A percentile compares a stretch with the other conserved stretches of the same genome.
These are phyloP conservation scores for Hemerocallis citrina DNA, from an alignment of 106 monocot species.

Conservation along the genomic window DNA sequence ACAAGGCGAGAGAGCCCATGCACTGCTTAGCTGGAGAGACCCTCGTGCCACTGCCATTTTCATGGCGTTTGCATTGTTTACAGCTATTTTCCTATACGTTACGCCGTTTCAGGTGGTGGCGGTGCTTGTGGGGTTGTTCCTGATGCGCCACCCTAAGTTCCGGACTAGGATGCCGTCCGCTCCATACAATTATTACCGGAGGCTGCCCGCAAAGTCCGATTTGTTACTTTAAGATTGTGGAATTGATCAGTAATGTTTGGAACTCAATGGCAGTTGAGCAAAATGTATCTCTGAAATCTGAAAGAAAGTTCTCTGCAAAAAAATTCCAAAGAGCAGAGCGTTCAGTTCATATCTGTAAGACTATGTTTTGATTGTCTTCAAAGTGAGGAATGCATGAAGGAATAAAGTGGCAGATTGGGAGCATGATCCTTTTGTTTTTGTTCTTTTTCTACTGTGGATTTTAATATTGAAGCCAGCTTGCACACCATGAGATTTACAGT, in stretches of 20 bases:
- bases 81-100: constrained; percentile 41
- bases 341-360: background rate
- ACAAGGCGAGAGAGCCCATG: constrained; percentile 42
- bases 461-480: background rate
- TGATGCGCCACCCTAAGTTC: constrained; percentile 49
- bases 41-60: constrained; percentile 52
- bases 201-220: constrained; percentile 52
- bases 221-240: constrained; percentile 23
- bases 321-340: background rate
- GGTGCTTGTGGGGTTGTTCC: constrained; percentile 25
- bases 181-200: constrained; percentile 44
- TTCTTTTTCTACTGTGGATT: background rate
- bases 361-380: background rate
- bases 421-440: background rate
- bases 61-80: constrained; percentile 26
- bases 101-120: constrained; percentile 42
- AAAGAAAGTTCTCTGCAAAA: background rate
- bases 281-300: background rate
- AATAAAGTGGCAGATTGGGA: constrained; percentile 1
- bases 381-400: background rate
- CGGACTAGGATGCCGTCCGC: constrained; percentile 42
- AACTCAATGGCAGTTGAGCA: background rate
- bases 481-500: background rate
- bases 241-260: background rate
- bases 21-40: constrained; percentile 55